Evolutionary conservation across 176 grass and related monocot genomes (phyloP).

Genomic region (Rhynchospora pubera): DNA sequence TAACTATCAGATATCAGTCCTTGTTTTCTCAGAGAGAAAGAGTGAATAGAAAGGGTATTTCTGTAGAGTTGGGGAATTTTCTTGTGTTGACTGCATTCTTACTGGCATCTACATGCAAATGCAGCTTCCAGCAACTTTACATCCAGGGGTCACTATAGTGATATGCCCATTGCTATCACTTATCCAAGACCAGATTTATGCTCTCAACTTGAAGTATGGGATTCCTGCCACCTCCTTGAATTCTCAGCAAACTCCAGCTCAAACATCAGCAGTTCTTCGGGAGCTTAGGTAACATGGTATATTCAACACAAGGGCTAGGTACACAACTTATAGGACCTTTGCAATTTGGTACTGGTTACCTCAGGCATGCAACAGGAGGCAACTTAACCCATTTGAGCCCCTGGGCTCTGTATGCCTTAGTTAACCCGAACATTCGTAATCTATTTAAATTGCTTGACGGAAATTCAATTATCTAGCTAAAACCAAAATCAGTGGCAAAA

Average conservation of each 20-base stretch:
- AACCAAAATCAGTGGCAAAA: background rate
- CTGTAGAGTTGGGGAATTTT: background rate
- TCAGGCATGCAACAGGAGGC: background rate
- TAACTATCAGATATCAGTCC: background rate
- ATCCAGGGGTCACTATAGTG: conserved; percentile 75
- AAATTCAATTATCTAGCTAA: background rate
- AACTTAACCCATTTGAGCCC: background rate
- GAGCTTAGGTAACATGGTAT: conserved; percentile 56
- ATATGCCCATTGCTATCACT: conserved; percentile 75
- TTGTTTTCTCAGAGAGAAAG: background rate
- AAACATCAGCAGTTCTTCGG: conserved; percentile 57
- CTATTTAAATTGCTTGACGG: background rate
- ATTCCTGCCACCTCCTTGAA: conserved; percentile 76
- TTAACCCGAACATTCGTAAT: background rate
- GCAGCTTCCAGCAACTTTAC: conserved; percentile 88
- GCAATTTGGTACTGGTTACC: background rate
- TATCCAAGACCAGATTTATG: conserved; percentile 88
- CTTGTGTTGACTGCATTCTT: background rate
- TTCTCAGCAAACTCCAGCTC: conserved; percentile 81
- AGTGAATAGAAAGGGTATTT: background rate
- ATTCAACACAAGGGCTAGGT: background rate
- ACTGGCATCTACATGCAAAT: conserved; percentile 19
- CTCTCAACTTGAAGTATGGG: conserved; percentile 69
- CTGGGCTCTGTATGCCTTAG: background rate
- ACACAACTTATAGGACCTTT: background rate